Percentiles rank a stretch among this genome's conserved stretches.
These are phyloP conservation scores for Rubia tinctorum DNA, from an alignment of 305 asterid species.

Conservation along the genomic window DNA sequence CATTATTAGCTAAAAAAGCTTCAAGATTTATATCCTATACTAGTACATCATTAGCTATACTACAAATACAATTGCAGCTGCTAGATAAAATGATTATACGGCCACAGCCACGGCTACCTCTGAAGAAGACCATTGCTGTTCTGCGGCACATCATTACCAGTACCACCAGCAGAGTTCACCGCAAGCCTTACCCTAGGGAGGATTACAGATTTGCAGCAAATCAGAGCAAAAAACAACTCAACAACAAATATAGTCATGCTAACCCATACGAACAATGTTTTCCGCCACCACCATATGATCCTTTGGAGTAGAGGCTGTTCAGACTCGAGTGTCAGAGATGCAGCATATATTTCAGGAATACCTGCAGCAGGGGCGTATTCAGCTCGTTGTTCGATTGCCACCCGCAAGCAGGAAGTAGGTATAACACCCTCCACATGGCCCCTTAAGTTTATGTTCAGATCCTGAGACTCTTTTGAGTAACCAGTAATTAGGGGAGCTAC, in stretches of 20 bases:
- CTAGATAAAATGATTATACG: not conserved
- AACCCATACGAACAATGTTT: slow-evolving; percentile 69
- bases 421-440: slow-evolving; percentile 57
- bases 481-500: slow-evolving; percentile 76
- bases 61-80: not conserved
- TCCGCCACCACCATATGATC: slow-evolving; percentile 74
- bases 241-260: slow-evolving; percentile 58
- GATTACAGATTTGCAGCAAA: slow-evolving; percentile 71
- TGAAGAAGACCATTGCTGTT: slow-evolving; percentile 16
- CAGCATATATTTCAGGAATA: slow-evolving; percentile 76
- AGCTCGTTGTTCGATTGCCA: slow-evolving; percentile 76
- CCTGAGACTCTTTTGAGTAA: slow-evolving; percentile 78
- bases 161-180: slow-evolving; percentile 25
- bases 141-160: slow-evolving; percentile 24
- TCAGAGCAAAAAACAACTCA: slow-evolving; percentile 61
- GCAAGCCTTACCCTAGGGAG: slow-evolving; percentile 61
- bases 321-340: slow-evolving; percentile 61
- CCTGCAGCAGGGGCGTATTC: slow-evolving; percentile 71
- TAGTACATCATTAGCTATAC: not conserved
- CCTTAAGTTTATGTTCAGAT: slow-evolving; percentile 43
- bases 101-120: slow-evolving; percentile 17
- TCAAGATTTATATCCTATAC: not conserved
- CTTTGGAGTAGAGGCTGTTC: slow-evolving; percentile 68
- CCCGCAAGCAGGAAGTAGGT: slow-evolving; percentile 73
- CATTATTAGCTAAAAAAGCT: not conserved